Evolutionary conservation across 163 green algal species (phyloP).

Genomic region (Scenedesmus sp.): DNA sequence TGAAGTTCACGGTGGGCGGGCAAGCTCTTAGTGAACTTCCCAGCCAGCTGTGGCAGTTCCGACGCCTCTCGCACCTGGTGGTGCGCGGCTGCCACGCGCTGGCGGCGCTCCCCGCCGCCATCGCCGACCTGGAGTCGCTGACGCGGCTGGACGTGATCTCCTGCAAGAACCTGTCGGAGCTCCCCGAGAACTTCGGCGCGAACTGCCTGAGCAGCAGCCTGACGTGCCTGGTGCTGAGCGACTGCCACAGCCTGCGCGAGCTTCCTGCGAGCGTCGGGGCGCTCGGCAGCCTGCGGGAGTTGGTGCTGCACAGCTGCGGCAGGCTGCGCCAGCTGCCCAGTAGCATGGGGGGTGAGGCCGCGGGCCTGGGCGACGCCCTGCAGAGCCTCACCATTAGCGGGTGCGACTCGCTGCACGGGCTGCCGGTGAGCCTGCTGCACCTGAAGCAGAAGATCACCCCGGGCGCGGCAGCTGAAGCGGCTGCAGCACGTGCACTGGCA

Average conservation of each 20-base stretch:
- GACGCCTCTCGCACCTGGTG: background rate
- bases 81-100: background rate
- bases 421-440: constrained; percentile 24
- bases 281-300: background rate
- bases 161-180: background rate
- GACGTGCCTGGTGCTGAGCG: background rate
- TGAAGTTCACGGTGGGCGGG: background rate
- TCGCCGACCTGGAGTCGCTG: background rate
- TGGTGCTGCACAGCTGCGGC: constrained; percentile 30
- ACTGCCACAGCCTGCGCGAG: background rate
- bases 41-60: background rate
- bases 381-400: constrained; percentile 19
- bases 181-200: background rate
- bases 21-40: constrained; percentile 5
- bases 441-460: background rate
- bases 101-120: background rate
- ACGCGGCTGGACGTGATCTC: background rate
- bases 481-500: background rate
- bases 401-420: background rate
- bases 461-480: background rate
- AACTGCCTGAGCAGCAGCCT: background rate
- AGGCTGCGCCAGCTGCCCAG: constrained; percentile 12
- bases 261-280: background rate
- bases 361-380: background rate
- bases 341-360: constrained; percentile 1